Conservation (phyloP, 169 alveolate species). For the Eimeria maxima region DNA sequence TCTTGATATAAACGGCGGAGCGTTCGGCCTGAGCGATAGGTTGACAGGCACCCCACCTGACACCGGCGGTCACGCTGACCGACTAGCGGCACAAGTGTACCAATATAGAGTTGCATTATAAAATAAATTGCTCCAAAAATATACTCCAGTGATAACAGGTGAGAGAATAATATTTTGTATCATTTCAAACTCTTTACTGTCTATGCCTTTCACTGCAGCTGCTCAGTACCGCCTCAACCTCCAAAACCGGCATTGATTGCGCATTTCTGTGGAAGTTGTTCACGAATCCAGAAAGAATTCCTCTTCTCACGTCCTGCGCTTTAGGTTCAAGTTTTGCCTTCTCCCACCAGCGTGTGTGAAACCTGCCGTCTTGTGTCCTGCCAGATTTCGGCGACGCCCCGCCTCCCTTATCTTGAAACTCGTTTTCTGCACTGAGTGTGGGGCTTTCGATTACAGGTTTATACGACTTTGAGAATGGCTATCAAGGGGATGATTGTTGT, state of each 20-base stretch:
- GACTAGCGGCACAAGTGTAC: neutral
- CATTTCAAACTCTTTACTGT: neutral
- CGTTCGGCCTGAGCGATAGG: constrained; percentile 40
- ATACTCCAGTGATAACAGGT: neutral
- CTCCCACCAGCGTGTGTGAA: neutral
- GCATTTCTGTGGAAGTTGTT: neutral
- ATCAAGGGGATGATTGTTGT: constrained; percentile 4
- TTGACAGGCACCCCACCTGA: constrained; percentile 39
- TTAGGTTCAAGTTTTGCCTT: neutral
- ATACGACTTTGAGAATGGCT: neutral
- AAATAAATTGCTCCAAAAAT: neutral
- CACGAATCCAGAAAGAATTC: neutral
- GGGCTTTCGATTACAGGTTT: constrained; percentile 7
- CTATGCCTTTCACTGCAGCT: neutral
- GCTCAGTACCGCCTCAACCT: neutral
- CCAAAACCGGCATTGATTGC: neutral
- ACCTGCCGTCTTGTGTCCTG: neutral
- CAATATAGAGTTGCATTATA: neutral
- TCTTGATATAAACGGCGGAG: neutral
- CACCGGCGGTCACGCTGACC: neutral
- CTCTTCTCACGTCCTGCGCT: neutral
- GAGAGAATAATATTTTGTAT: neutral
- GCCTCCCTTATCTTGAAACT: neutral
- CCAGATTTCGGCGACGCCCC: neutral
- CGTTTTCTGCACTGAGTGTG: neutral